Evolutionary conservation across 2,329 filamentous ascomycete species (phyloP), one percentile per base, ranked within the genome.

Genomic region (Mycosphaerelloides madeirae): DNA sequence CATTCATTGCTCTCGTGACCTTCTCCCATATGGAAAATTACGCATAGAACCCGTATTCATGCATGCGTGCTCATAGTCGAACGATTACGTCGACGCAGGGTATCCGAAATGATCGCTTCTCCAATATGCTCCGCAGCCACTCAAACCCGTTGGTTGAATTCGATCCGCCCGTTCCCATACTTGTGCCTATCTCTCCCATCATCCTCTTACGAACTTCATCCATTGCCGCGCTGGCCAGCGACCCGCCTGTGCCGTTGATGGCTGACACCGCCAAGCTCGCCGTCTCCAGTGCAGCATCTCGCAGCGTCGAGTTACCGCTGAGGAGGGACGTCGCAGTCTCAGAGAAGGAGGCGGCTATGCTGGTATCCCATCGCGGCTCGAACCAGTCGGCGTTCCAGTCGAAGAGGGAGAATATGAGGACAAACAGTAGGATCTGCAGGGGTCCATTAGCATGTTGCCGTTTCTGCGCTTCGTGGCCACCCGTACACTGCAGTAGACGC

Each of bases 351-450:
- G 15, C 32, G 16, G 39, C 38, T 25, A 50, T 49, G 40, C 42
- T 54, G 33, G 50, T 47, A 18, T 48, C 43, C 54, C 58, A 62
- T 52, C 87, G 79, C n/a, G 90, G 84, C 57, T 90, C 82, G 68
- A 97, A 97, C 91, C 90, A 97, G 71, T 94, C 88, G 60, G 83
- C 85, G 56, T 75, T 78, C 60, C 96, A 85, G 72, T 97, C 91
- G 74, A 97, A 93, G 72, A 97, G 93, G 65, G 89, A 94, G 55
- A 90, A 79, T 73, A 96, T 95, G 57, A 98, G 87, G 58, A 97
- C 89, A 54, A 95, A 79, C 38, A 98, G 87, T 42, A 98, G 84
- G 50, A 96, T 83, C 37, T 39, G 14, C 9, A 13, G 11, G 5
- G 28, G 8, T 16, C 12, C 6, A 6, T 18, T 12, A 35, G 38